Conservation (phyloP, 257 asterid genomes). For the Thymus quinquecostatus region DNA sequence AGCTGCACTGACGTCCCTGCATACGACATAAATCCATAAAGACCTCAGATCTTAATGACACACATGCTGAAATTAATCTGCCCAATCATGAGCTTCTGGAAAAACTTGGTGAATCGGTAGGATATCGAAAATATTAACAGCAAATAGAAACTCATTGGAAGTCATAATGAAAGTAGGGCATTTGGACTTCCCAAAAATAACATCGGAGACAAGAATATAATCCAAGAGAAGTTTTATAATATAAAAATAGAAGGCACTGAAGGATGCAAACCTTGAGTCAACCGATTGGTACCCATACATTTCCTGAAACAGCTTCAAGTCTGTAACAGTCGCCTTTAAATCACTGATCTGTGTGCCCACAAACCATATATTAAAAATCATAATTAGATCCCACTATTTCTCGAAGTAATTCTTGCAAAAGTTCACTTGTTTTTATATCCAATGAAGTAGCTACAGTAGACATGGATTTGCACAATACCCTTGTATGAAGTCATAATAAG, state of each 20-base stretch:
- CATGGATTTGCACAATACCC: conserved; percentile 6
- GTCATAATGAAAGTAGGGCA: conserved; percentile 16
- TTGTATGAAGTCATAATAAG: conserved; percentile 2
- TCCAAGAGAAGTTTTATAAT: conserved; percentile 19
- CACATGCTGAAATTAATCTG: conserved; percentile 4
- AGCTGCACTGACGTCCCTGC: conserved; percentile 85
- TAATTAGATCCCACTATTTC: conserved; percentile 21
- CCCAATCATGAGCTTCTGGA: conserved; percentile 12
- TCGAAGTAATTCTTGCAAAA: conserved; percentile 1
- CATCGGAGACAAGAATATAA: conserved; percentile 6
- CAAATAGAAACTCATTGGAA: neutral
- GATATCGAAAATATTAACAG: neutral
- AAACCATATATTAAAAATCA: conserved; percentile 26
- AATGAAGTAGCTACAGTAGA: neutral
- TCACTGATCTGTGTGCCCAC: conserved; percentile 74
- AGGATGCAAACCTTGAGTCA: conserved; percentile 70
- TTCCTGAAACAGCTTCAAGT: conserved; percentile 72
- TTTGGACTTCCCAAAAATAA: conserved; percentile 20
- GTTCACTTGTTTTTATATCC: neutral
- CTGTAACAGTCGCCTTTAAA: conserved; percentile 61
- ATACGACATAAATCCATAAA: conserved; percentile 27
- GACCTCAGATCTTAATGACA: conserved; percentile 18
- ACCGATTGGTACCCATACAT: conserved; percentile 68
- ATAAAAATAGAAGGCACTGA: neutral
- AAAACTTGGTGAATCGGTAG: conserved; percentile 12